Conservation (phyloP, 805 yeast genomes). For the Candida michaelii region DNA sequence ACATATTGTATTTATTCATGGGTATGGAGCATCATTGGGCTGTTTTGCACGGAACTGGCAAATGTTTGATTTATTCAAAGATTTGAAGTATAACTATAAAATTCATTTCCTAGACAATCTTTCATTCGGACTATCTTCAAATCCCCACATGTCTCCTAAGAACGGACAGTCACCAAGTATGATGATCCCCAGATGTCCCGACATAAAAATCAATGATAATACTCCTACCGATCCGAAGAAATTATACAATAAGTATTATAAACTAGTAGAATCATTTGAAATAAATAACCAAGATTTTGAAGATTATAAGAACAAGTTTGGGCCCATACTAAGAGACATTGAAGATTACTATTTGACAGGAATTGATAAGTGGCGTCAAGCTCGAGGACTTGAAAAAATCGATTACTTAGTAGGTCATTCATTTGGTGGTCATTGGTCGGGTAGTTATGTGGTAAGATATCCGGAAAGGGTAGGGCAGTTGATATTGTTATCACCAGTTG, state of each 20-base stretch:
- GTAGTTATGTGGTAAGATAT: slow-evolving; percentile 58
- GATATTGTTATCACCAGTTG: slow-evolving; percentile 72
- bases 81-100: slow-evolving; percentile 36
- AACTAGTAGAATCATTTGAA: slow-evolving; percentile 36
- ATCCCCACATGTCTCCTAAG: slow-evolving; percentile 37
- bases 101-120: slow-evolving; percentile 51
- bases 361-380: slow-evolving; percentile 63
- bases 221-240: slow-evolving; percentile 27
- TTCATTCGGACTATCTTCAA: slow-evolving; percentile 53
- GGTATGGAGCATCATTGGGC: slow-evolving; percentile 57
- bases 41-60: slow-evolving; percentile 57
- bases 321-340: slow-evolving; percentile 41
- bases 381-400: slow-evolving; percentile 49
- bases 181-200: slow-evolving; percentile 20
- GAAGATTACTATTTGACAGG: slow-evolving; percentile 59
- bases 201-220: slow-evolving; percentile 26
- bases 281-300: slow-evolving; percentile 25
- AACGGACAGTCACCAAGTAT: slow-evolving; percentile 14
- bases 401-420: slow-evolving; percentile 73
- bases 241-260: slow-evolving; percentile 39
- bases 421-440: slow-evolving; percentile 73
- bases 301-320: slow-evolving; percentile 34
- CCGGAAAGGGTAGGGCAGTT: slow-evolving; percentile 55
- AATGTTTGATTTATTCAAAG: slow-evolving; percentile 31
- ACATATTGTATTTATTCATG: slow-evolving; percentile 54